Conservation (phyloP, 306 rosid species). For the Begonia peltatifolia region DNA sequence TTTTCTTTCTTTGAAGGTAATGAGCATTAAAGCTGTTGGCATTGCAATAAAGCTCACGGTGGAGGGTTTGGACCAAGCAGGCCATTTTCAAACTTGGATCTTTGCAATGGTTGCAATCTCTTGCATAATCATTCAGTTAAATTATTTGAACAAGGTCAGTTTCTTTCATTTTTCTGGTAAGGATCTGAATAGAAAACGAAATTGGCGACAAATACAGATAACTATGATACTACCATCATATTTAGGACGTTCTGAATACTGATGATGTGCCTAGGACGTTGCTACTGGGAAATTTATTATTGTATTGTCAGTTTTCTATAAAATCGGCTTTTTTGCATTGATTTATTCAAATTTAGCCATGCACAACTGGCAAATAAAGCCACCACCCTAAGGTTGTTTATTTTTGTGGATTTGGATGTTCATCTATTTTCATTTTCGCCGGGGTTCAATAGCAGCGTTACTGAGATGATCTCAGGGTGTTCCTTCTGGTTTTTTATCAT, state of each 20-base stretch:
- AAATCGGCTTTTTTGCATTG: too few relatives aligned
- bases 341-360: too few relatives aligned
- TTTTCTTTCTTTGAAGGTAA: slow-evolving; percentile 33
- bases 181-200: too few relatives aligned
- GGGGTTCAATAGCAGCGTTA: too few relatives aligned
- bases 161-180: neutral
- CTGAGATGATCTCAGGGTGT: neutral
- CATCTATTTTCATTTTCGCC: too few relatives aligned
- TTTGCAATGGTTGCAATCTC: slow-evolving; percentile 59
- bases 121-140: slow-evolving; percentile 62
- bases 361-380: too few relatives aligned
- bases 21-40: slow-evolving; percentile 86
- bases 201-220: neutral
- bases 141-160: slow-evolving; percentile 72
- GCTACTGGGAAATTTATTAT: neutral
- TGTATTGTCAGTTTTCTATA: too few relatives aligned
- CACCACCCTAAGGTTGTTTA: too few relatives aligned
- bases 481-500: neutral
- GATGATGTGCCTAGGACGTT: neutral
- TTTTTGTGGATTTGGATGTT: neutral
- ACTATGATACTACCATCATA: neutral
- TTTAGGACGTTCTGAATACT: neutral
- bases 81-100: slow-evolving; percentile 68
- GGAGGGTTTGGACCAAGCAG: slow-evolving; percentile 62
- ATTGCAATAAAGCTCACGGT: slow-evolving; percentile 74